phyloP scores from a whole-genome alignment of 129 eudicot genomes.

The Oenanthe sinensis region DNA sequence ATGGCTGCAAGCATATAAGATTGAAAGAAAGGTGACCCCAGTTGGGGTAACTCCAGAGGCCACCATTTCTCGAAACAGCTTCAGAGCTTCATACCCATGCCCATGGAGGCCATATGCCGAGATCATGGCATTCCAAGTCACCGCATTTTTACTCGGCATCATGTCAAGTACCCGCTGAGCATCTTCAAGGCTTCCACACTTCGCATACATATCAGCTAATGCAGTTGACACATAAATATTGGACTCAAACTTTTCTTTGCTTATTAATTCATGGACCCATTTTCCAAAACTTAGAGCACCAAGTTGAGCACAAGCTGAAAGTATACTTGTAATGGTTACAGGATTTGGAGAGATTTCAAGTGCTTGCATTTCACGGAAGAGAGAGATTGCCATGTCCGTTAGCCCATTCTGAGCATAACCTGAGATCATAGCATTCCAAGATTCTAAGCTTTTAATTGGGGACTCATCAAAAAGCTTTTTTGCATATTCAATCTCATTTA shows the following conservation, averaged over 20 bases:
- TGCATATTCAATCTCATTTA: conserved; percentile 58
- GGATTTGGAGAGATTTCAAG: conserved; percentile 63
- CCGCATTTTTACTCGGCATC: conserved; percentile 57
- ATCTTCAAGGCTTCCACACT: conserved; percentile 78
- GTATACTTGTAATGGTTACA: conserved; percentile 77
- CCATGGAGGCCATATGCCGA: conserved; percentile 96
- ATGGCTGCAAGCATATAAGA: conserved; percentile 90
- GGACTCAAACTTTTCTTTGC: conserved; percentile 40
- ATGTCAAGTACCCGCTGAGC: conserved; percentile 58
- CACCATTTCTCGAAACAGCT: conserved; percentile 50
- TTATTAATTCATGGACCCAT: conserved; percentile 81
- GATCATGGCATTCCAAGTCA: conserved; percentile 94
- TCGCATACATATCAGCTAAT: conserved; percentile 89
- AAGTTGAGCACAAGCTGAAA: conserved; percentile 91
- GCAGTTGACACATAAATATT: conserved; percentile 73
- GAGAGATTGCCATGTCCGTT: conserved; percentile 63
- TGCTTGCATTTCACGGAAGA: conserved; percentile 70
- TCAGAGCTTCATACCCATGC: conserved; percentile 64
- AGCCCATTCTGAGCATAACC: conserved; percentile 91
- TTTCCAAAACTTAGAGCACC: conserved; percentile 80
- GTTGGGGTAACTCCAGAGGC: conserved; percentile 37
- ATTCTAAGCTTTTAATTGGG: conserved; percentile 54
- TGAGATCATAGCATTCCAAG: conserved; percentile 98
- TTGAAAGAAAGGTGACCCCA: conserved; percentile 56
- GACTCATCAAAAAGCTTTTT: conserved; percentile 72